A percentile compares a stretch with the other conserved stretches of the same genome.
phyloP scores from a whole-genome alignment of 2,329 filamentous ascomycete species.

The Nemania sp. region DNA sequence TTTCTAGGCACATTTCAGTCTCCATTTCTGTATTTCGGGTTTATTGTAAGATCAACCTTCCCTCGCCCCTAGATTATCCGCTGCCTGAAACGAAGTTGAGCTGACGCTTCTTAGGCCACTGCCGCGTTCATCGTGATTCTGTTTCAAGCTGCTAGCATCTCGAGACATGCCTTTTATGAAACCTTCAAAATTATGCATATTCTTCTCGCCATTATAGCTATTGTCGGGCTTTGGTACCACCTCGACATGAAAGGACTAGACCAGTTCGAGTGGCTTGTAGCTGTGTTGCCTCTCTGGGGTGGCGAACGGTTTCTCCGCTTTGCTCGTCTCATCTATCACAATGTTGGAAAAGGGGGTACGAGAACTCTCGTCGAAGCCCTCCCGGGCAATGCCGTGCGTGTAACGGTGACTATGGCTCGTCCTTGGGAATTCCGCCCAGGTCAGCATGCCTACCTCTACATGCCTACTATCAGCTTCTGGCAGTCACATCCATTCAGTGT shows the following conservation, averaged over 20 bases:
- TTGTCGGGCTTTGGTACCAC: constrained; percentile 71
- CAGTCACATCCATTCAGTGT: constrained; percentile 81
- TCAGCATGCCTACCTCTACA: constrained; percentile 80
- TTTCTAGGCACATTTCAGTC: constrained; percentile 44
- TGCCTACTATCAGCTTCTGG: constrained; percentile 72
- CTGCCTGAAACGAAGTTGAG: not conserved
- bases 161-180: constrained; percentile 81
- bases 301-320: constrained; percentile 66
- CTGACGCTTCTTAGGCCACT: constrained; percentile 51
- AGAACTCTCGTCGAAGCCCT: constrained; percentile 74
- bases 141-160: constrained; percentile 70
- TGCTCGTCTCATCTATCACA: constrained; percentile 65
- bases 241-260: constrained; percentile 58
- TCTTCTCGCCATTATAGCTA: constrained; percentile 59
- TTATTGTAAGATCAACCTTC: constrained; percentile 58
- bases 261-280: constrained; percentile 63
- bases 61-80: not conserved
- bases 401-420: constrained; percentile 74
- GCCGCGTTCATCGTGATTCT: constrained; percentile 65
- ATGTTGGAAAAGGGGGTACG: constrained; percentile 68
- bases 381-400: constrained; percentile 73
- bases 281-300: constrained; percentile 68
- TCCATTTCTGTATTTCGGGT: constrained; percentile 63
- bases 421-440: constrained; percentile 78
- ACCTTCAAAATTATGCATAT: constrained; percentile 77